Conservation (phyloP, 805 yeast species). For the Lachancea sp. region DNA sequence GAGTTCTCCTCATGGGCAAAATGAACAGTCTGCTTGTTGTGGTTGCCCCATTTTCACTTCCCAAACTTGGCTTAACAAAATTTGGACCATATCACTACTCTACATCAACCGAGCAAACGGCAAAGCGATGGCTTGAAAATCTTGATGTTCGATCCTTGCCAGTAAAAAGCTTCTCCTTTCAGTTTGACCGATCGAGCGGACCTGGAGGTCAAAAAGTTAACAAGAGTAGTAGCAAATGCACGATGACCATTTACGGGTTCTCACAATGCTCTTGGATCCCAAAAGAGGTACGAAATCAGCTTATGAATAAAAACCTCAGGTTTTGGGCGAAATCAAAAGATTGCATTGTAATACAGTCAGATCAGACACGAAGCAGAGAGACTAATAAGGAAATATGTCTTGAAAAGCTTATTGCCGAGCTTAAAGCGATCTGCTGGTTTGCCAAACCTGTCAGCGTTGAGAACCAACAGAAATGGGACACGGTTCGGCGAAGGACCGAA, state of each 20-base stretch:
- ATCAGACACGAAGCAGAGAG: constrained; percentile 51
- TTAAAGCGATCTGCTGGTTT: constrained; percentile 42
- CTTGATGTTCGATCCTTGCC: constrained; percentile 38
- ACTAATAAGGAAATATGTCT: constrained; percentile 53
- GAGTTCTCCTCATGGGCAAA: no score
- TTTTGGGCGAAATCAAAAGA: constrained; percentile 50
- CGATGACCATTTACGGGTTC: constrained; percentile 46
- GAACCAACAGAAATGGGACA: constrained; percentile 43
- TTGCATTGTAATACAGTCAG: constrained; percentile 54
- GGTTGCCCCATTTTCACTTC: background rate
- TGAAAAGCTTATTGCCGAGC: constrained; percentile 48
- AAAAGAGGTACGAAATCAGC: constrained; percentile 38
- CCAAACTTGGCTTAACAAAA: background rate
- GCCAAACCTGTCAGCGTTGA: constrained; percentile 43
- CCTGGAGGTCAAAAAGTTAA: constrained; percentile 89
- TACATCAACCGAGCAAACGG: background rate
- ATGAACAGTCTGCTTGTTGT: background rate
- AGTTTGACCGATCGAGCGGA: constrained; percentile 55
- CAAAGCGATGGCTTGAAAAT: constrained; percentile 33
- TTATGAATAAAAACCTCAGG: constrained; percentile 37
- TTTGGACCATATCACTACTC: background rate
- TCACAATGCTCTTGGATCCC: constrained; percentile 56
- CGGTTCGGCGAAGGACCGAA: constrained; percentile 30
- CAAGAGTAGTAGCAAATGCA: constrained; percentile 57
- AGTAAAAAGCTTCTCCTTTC: constrained; percentile 13